Evolutionary conservation across 257 asterid genomes (phyloP), one percentile per base, ranked within the genome.

Genomic region (Vinca minor): DNA sequence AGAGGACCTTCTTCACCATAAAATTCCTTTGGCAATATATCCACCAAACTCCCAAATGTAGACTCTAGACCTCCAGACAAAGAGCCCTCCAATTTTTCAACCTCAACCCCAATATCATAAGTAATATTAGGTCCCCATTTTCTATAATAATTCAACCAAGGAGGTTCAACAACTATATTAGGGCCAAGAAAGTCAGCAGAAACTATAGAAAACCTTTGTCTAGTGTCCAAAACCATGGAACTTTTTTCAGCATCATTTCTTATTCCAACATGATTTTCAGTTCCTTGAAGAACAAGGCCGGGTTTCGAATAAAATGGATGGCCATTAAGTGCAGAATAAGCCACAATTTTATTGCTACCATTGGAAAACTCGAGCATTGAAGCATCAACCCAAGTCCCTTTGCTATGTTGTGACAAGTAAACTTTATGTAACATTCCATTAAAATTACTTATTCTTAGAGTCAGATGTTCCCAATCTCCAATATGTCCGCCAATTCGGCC

Each of bases 1-100:
- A 54, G 39, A n/a, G 74, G 74, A 6, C 74, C 74, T 35, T 70
- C 69, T 12, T 70, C 74, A 17, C 74, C 74, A 50, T 49, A 55
- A 26, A 70, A 23, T 42, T 70, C 74, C 25, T 23, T 17, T 1
- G 74, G 74, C 6, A 70, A 28, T 10, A 12, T 4, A 0, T 8
- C 49, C 6, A 63, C 25, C 26, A 70, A 53, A 1, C 35, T 53
- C 21, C 21, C 44, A 29, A 69, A 69, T 17, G 54, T 31, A 6
- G 41, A 42, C 23, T 54, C 63, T 20, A 63, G 1, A 13, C 5
- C 38, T 11, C 18, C 50, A 4, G 59, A 31, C 12, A 63, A 63
- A 17, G 8, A 4, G 0, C 29, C 26, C 8, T 29, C 32, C 52
- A 54, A 39, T 26, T 29, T 39, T 3, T 42, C 29, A 0, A 70